Base-by-base conservation (phyloP, 2,329 filamentous ascomycete species). In the Ophiocordyceps camponoti-rufipedis region DNA sequence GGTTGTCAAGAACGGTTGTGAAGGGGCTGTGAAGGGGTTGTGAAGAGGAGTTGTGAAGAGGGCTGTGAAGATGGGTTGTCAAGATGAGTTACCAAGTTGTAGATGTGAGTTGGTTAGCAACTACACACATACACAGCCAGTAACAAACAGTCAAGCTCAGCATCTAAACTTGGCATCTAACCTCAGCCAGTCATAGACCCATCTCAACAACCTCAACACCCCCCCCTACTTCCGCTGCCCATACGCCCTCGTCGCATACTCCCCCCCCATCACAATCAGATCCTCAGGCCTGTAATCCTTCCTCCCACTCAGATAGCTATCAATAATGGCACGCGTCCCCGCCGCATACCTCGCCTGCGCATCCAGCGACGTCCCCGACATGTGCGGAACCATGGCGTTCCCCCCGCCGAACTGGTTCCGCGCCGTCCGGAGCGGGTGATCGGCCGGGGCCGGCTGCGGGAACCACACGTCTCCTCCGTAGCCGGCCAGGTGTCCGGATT, bases 301-400 rank as follows among this genome's bases (percentile, higher is more conserved):
- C 61, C 78, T 80, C 56, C 88, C 88, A 53, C 72, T 77, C 63
- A 94, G 85, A 75, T 96, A 98, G 67, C 81, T 87, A 53, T 89
- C 74, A 49, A 98, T 73, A 61, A 98, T 96, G 53, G 72, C 66
- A 82, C 95, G 94, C 65, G 78, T 83, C 56, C 87, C 87, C 52
- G 80, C 72, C 57, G 87, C 85, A 62, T 94, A 94, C 53, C 87
- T 79, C 69, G 85, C 81, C 75, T 98, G 91, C 48, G 91, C 91
- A 62, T 98, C 91, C 61, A 98, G 82, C n/a, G 88, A 94, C 48
- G 89, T 96, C 62, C 91, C 91, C 12, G 87, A 94, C 86, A 96
- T 94, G 79, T 96, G 91, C 47, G 91, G 86, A 49, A 95, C 88
- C 85, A 91, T 98, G 69, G 88, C 91, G 70, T 96, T 96, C 62